Evolutionary conservation across 257 asterid species (phyloP).

Genomic region (Solanum rostratum): DNA sequence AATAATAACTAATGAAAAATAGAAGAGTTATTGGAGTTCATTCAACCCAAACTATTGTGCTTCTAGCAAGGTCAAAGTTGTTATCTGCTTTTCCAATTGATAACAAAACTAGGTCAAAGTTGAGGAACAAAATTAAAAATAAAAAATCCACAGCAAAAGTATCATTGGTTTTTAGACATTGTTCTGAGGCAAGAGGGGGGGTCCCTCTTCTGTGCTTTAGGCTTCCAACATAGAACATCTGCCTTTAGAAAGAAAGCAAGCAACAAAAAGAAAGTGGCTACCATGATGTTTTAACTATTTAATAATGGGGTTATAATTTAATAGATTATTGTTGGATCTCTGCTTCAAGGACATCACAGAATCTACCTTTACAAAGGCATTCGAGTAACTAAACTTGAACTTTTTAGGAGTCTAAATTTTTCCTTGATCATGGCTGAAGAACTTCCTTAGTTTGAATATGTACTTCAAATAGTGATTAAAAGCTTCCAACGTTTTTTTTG

Average conservation of each 20-base stretch:
- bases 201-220: not conserved
- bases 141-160: not conserved
- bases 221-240: not conserved
- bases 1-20: not conserved
- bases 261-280: not conserved
- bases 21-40: not conserved
- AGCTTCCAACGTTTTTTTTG: not conserved
- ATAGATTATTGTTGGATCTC: not conserved
- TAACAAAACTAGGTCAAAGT: not conserved
- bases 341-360: not conserved
- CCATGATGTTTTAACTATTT: not conserved
- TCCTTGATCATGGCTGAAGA: not conserved
- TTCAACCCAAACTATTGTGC: not conserved
- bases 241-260: not conserved
- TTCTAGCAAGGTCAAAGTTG: not conserved
- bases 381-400: not conserved
- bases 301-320: not conserved
- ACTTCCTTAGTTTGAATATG: not conserved
- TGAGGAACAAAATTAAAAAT: not conserved
- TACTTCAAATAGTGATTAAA: not conserved
- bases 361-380: not conserved
- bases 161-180: not conserved
- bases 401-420: not conserved
- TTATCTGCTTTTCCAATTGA: not conserved
- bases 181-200: not conserved